Evolutionary conservation across 208 protist species (phyloP).

Genomic region (Trypanosomatidae sp.): DNA sequence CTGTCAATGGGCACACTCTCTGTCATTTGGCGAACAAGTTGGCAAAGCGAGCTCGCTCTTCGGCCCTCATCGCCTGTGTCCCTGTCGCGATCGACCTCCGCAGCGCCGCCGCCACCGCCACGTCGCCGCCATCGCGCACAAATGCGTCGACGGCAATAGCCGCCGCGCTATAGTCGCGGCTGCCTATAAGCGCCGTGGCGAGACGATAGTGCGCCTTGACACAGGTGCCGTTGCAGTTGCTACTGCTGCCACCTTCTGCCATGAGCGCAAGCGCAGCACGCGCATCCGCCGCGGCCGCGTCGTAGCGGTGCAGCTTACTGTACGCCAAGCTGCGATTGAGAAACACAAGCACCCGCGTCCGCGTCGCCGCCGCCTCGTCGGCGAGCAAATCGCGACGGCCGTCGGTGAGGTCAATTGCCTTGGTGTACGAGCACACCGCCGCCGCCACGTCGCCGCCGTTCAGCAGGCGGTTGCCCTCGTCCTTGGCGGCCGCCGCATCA

Average conservation of each 20-base stretch:
- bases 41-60: constrained; percentile 45
- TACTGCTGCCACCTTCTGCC: too few relatives aligned
- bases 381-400: constrained; percentile 50
- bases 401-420: constrained; percentile 36
- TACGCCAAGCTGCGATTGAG: constrained; percentile 59
- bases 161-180: constrained; percentile 36
- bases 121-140: constrained; percentile 12
- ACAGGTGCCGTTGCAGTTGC: too few relatives aligned
- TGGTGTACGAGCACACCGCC: constrained; percentile 44
- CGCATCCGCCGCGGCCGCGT: constrained; percentile 28
- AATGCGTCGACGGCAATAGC: constrained; percentile 12
- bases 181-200: constrained; percentile 26
- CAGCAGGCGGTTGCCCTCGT: constrained; percentile 45
- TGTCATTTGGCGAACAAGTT: constrained; percentile 59
- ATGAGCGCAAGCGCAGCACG: constrained; percentile 19
- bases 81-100: constrained; percentile 16
- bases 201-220: constrained; percentile 70
- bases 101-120: constrained; percentile 24
- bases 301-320: constrained; percentile 12
- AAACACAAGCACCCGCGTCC: constrained; percentile 25
- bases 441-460: constrained; percentile 19
- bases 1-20: too few relatives aligned
- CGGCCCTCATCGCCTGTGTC: constrained; percentile 8
- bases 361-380: constrained; percentile 34
- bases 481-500: constrained; percentile 36